Conservation (phyloP, 108 stramenopile species). For the Hondaea fermentalgiana region DNA sequence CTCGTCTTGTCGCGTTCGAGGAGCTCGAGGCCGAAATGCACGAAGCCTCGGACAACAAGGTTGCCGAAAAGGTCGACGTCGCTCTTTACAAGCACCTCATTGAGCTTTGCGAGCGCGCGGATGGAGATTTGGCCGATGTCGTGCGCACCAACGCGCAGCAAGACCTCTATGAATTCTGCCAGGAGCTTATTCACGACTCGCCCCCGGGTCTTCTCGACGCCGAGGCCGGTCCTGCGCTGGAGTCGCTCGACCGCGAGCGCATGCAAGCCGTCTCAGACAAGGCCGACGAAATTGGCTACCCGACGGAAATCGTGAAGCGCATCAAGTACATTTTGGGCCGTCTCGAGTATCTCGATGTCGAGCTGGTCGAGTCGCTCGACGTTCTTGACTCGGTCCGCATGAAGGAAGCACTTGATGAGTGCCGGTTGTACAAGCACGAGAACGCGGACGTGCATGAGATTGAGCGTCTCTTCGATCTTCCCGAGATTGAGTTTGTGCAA, state of each 20-base stretch:
- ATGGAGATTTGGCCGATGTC: background rate
- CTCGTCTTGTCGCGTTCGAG: background rate
- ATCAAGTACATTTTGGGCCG: background rate
- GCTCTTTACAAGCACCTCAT: conserved; percentile 11
- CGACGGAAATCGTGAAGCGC: background rate
- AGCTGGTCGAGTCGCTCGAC: background rate
- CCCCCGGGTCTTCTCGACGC: background rate
- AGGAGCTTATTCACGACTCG: background rate
- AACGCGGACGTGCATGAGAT: background rate
- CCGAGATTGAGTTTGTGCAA: background rate
- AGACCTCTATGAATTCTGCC: background rate
- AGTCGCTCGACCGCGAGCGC: background rate
- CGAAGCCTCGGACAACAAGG: background rate
- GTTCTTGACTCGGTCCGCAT: background rate
- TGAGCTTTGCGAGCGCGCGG: background rate
- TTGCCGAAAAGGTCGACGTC: background rate
- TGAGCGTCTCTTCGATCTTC: background rate
- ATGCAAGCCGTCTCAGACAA: background rate
- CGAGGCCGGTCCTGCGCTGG: background rate
- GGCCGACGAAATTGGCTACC: background rate
- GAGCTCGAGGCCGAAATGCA: background rate
- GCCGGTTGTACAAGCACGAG: background rate
- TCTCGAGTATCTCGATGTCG: background rate
- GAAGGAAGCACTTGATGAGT: background rate
- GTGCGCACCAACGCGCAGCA: background rate